These are phyloP conservation scores for Cystobasidiaceae sp. DNA, from an alignment of 1,284 basidiomycete genomes.

Conservation along the genomic window DNA sequence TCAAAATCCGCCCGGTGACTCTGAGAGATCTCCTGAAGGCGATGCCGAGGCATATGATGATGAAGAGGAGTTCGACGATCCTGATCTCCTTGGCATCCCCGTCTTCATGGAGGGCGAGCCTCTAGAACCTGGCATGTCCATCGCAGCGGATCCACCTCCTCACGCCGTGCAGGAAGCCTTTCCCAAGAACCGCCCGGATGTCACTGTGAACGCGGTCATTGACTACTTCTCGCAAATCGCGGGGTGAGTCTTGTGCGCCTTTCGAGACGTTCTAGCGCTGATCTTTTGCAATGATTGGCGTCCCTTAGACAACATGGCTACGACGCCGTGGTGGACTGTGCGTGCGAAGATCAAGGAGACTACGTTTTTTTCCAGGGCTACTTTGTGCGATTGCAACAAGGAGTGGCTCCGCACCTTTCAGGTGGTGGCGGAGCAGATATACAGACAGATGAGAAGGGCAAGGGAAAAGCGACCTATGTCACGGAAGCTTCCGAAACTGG, in stretches of 20 bases:
- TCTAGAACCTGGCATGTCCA: not conserved
- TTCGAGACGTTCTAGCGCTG: not conserved
- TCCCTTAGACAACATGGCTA: constrained; percentile 1
- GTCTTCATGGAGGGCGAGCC: constrained; percentile 8
- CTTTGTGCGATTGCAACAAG: not conserved
- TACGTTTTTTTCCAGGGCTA: constrained; percentile 16
- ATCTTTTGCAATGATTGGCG: not conserved
- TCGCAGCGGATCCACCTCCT: not conserved
- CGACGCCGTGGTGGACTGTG: constrained; percentile 12
- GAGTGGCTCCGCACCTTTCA: not conserved
- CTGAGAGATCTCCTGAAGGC: not conserved
- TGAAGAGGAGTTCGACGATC: constrained; percentile 3
- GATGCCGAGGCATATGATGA: not conserved
- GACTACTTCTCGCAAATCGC: not conserved
- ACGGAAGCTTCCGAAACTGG: constrained; percentile 16
- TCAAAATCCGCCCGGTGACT: not conserved
- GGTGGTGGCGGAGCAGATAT: not conserved
- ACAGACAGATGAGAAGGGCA: not conserved
- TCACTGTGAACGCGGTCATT: constrained; percentile 6
- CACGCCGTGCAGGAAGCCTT: constrained; percentile 15
- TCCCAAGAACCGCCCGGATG: constrained; percentile 4
- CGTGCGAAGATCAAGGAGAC: not conserved
- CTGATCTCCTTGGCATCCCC: constrained; percentile 16
- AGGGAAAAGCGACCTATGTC: constrained; percentile 5
- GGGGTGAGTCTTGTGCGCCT: not conserved